phyloP scores from a whole-genome alignment of 2,329 filamentous ascomycete genomes.

The Claviceps purpurea region DNA sequence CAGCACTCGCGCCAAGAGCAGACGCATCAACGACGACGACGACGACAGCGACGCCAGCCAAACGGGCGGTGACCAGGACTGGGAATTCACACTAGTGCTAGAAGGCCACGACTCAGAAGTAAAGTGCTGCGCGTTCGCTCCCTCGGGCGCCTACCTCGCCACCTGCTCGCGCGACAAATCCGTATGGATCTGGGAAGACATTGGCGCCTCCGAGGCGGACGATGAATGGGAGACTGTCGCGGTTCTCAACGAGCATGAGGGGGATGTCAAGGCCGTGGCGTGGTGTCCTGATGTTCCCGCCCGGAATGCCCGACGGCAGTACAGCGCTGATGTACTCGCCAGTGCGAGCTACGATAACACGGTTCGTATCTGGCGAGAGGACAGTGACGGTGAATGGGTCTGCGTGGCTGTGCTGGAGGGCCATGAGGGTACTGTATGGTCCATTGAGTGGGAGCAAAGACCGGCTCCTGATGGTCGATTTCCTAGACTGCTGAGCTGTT shows the following conservation, averaged over 20 bases:
- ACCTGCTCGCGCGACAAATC: slow-evolving; percentile 88
- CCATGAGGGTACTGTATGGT: slow-evolving; percentile 83
- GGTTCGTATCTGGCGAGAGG: slow-evolving; percentile 77
- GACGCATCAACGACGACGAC: neutral
- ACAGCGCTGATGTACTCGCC: slow-evolving; percentile 60
- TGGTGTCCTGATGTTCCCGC: slow-evolving; percentile 67
- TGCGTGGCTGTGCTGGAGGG: slow-evolving; percentile 72
- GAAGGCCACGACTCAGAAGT: slow-evolving; percentile 95
- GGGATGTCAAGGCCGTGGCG: slow-evolving; percentile 84
- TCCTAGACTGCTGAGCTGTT: slow-evolving; percentile 64
- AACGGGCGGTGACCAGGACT: slow-evolving; percentile 51
- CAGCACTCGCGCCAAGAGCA: neutral
- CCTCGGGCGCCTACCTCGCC: slow-evolving; percentile 65
- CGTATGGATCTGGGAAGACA: slow-evolving; percentile 98
- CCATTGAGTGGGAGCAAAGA: slow-evolving; percentile 54
- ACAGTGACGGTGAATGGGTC: slow-evolving; percentile 80
- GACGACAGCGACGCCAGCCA: neutral
- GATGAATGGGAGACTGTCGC: slow-evolving; percentile 97
- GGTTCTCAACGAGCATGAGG: slow-evolving; percentile 85
- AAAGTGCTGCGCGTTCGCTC: slow-evolving; percentile 63
- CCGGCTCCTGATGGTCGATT: slow-evolving; percentile 26
- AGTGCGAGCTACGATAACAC: slow-evolving; percentile 93
- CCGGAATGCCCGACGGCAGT: slow-evolving; percentile 30
- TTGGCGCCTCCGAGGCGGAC: slow-evolving; percentile 57
- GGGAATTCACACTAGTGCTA: slow-evolving; percentile 82